Evolutionary conservation across 2,329 filamentous ascomycete genomes (phyloP).

Genomic region (Aureobasidium melanogenum): DNA sequence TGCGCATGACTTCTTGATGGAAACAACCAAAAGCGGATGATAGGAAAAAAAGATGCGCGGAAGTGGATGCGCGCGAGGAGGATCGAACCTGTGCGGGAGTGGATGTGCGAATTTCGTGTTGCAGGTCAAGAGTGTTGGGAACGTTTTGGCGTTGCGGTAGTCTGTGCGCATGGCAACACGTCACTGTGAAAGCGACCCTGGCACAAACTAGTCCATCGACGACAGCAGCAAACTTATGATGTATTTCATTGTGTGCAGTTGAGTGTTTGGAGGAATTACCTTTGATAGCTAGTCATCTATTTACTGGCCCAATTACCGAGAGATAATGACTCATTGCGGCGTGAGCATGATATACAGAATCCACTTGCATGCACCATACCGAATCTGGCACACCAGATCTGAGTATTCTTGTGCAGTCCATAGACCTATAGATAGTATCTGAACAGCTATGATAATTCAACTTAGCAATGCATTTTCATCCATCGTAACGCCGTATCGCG

Average conservation of each 20-base stretch:
- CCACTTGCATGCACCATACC: no score
- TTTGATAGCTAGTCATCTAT: no score
- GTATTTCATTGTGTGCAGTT: not conserved
- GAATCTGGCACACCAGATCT: no score
- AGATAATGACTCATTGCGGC: no score
- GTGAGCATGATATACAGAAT: no score
- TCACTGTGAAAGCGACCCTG: not conserved
- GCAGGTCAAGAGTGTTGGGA: not conserved
- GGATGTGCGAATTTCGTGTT: not conserved
- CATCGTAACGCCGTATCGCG: not conserved
- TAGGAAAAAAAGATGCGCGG: not conserved
- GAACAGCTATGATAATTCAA: not conserved
- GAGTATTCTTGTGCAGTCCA: no score
- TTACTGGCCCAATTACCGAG: no score
- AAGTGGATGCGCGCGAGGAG: conserved; percentile 1
- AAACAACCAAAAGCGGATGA: not conserved
- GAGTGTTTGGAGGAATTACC: no score
- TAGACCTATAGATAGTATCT: no score
- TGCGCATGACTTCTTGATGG: conserved; percentile 2
- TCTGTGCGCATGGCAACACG: not conserved
- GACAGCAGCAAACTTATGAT: not conserved
- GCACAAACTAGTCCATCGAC: not conserved
- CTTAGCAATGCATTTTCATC: not conserved
- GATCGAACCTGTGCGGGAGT: conserved; percentile 2
- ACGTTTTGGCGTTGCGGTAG: not conserved